Conservation (phyloP, 2,329 filamentous ascomycete species). For the Ilyonectria destructans region DNA sequence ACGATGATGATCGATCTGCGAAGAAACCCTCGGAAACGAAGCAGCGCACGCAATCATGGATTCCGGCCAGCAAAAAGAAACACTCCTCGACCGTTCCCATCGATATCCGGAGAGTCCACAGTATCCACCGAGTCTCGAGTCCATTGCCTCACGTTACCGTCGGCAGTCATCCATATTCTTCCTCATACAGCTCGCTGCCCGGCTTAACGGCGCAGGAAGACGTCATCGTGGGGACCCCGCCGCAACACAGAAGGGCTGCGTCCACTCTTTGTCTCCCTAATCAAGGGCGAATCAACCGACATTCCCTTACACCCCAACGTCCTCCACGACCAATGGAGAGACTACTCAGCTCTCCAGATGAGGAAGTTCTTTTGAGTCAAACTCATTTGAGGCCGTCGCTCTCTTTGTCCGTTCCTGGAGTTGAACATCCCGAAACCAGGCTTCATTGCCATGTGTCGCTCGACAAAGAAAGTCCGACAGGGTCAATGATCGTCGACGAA, state of each 20-base stretch:
- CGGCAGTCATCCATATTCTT: conserved; percentile 56
- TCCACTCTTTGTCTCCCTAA: conserved; percentile 55
- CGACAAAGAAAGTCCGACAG: conserved; percentile 38
- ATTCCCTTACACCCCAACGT: conserved; percentile 41
- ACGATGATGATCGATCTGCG: conserved; percentile 39
- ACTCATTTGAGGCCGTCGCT: conserved; percentile 33
- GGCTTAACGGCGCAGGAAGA: conserved; percentile 59
- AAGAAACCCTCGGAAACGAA: conserved; percentile 39
- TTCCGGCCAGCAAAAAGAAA: conserved; percentile 43
- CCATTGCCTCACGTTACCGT: conserved; percentile 58
- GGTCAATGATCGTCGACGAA: conserved; percentile 58
- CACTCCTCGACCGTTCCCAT: conserved; percentile 33
- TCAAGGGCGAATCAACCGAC: conserved; percentile 40
- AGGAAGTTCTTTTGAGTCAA: conserved; percentile 22
- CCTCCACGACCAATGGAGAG: conserved; percentile 45
- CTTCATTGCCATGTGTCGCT: conserved; percentile 26
- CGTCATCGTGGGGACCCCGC: conserved; percentile 47
- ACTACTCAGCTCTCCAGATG: conserved; percentile 23
- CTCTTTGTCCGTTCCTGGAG: conserved; percentile 46
- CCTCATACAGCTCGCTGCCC: conserved; percentile 62
- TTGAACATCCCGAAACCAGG: conserved; percentile 31
- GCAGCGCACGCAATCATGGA: conserved; percentile 43
- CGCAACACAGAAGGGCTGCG: conserved; percentile 47
- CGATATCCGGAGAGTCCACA: conserved; percentile 57
- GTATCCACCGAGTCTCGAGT: conserved; percentile 57